Evolutionary conservation across 768 basidiomycete species (phyloP).

Genomic region (Rhizopogon salebrosus): DNA sequence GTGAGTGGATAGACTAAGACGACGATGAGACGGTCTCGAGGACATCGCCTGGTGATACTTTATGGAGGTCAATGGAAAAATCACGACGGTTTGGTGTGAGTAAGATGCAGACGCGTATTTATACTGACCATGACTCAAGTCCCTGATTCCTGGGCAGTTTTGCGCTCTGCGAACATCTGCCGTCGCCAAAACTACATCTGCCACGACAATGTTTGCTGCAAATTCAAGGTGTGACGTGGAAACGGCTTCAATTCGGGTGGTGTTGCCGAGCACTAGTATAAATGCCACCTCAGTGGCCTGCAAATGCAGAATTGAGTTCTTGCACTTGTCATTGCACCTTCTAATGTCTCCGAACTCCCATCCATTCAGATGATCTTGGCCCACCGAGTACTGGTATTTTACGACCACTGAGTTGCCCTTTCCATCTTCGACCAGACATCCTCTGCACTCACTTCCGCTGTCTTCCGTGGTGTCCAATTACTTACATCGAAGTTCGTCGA

Average conservation of each 20-base stretch:
- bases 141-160: not conserved
- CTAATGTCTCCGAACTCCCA: too few relatives aligned
- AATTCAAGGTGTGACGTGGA: not conserved
- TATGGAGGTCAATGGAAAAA: not conserved
- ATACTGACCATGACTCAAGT: conserved; percentile 6
- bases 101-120: conserved; percentile 14
- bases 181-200: not conserved
- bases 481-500: too few relatives aligned
- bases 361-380: too few relatives aligned
- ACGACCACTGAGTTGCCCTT: too few relatives aligned
- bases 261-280: too few relatives aligned
- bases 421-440: too few relatives aligned
- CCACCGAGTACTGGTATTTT: too few relatives aligned
- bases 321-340: too few relatives aligned
- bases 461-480: too few relatives aligned
- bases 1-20: not conserved
- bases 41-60: not conserved
- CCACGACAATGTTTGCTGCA: not conserved
- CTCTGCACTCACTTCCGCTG: too few relatives aligned
- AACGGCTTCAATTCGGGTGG: not conserved
- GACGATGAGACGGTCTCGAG: not conserved
- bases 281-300: not conserved
- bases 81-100: too few relatives aligned
- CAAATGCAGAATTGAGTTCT: not conserved
- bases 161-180: not conserved